These are phyloP conservation scores for Trametes hirsuta DNA, from an alignment of 1,284 basidiomycete genomes.

Conservation along the genomic window DNA sequence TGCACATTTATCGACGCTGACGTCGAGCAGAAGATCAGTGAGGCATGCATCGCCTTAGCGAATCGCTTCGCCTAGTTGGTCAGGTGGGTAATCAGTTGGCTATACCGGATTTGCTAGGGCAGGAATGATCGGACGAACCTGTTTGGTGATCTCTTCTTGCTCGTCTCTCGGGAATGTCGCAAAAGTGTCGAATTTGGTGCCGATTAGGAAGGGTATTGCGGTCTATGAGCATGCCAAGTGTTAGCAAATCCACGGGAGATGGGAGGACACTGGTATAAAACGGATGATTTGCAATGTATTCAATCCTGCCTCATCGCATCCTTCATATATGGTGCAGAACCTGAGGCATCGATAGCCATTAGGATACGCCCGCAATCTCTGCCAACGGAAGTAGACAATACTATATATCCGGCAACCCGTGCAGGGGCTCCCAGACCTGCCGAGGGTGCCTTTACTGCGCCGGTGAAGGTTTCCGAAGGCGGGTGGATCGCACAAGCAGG, in stretches of 20 bases:
- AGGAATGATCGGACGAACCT: slow-evolving; percentile 50
- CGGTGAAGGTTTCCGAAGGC: not conserved
- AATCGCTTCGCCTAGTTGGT: slow-evolving; percentile 84
- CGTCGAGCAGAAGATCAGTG: slow-evolving; percentile 97
- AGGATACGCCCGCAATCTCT: not conserved
- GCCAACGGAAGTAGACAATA: not conserved
- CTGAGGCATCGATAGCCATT: not conserved
- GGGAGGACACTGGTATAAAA: too few species aligned
- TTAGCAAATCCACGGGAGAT: not conserved
- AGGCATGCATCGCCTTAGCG: slow-evolving; percentile 97
- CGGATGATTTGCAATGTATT: not conserved
- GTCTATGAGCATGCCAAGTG: slow-evolving; percentile 57
- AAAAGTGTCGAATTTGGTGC: slow-evolving; percentile 98
- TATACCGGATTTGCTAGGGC: not conserved
- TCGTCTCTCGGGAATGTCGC: slow-evolving; percentile 95
- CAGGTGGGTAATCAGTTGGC: slow-evolving; percentile 6
- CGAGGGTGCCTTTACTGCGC: not conserved
- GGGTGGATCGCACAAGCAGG: not conserved
- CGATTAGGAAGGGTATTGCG: slow-evolving; percentile 94
- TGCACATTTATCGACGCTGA: slow-evolving; percentile 98
- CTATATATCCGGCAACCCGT: too few species aligned
- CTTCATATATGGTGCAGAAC: not conserved
- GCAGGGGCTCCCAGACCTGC: too few species aligned
- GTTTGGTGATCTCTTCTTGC: slow-evolving; percentile 98
- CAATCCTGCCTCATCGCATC: not conserved